Evolutionary conservation across 768 basidiomycete genomes (phyloP), one percentile per base, ranked within the genome.

Genomic region (Suillus spraguei): DNA sequence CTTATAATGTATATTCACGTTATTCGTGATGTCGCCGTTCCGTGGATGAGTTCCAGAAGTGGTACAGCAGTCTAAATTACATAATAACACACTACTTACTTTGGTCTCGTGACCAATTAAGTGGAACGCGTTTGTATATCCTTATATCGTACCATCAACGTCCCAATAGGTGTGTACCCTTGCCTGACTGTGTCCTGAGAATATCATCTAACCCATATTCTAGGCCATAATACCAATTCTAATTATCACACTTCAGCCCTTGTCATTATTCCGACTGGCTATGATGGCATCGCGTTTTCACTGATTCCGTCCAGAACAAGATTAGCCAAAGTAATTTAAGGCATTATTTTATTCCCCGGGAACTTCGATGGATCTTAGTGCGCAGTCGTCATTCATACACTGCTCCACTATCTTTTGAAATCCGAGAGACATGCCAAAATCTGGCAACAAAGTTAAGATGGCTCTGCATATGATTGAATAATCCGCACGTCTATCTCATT

Each of bases 371-470:
- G 22, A 3, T 24, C 14, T 14, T 0, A 28, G 24, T 33, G 38
- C 50, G 46, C 68, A 94, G 92, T 96, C 65, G 88, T 91, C 60
- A 91, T 91, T 10, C 88, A 90, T 66, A 90, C 92, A 13, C 76
- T 93, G 64, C 79, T 92, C 84, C 66, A 85, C 88, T 39, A 85
- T 95, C 73, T 80, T 94, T 64, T 80, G 75, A 64, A 85, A 89
- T 33, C 81, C 94, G 62, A 85, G 90, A 69, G 87, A 87, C 70
- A 89, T 95, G 78, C 85, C 89, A 16, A 86, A 86, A 77, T 82
- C 87, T 65, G 82, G 80, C 66, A 89, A 92, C 76, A 88, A 88
- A 39, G 83, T 95, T 61, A 88, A 46, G 20, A n/a, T 46, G 10
- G n/a, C 44, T 46, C 44, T n/a, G 13, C 16, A 41, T 41, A 14